Evolutionary conservation across 106 monocot genomes (phyloP).

Genomic region (Dendrobium huoshanense): DNA sequence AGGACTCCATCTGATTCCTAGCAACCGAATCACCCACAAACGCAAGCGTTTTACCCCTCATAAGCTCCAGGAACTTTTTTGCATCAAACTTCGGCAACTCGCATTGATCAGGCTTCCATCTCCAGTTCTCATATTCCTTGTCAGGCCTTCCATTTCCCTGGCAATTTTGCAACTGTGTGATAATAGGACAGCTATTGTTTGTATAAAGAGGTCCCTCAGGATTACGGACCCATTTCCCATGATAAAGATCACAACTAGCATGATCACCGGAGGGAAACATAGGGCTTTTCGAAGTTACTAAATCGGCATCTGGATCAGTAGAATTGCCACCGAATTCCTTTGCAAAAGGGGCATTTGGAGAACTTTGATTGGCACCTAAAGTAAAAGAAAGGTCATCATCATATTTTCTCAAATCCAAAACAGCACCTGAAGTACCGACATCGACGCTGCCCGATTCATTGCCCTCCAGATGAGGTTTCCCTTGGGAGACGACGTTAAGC

Average conservation of each 20-base stretch:
- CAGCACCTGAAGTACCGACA: neutral
- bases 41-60: constrained; percentile 78
- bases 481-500: neutral
- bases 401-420: neutral
- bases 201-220: constrained; percentile 56
- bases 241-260: constrained; percentile 50
- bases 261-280: too few species aligned
- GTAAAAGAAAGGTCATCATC: neutral
- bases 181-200: constrained; percentile 69
- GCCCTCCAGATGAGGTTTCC: neutral
- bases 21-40: constrained; percentile 84
- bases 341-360: neutral
- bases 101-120: constrained; percentile 80
- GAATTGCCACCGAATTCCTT: neutral
- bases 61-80: constrained; percentile 59
- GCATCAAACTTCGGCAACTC: constrained; percentile 67
- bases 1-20: constrained; percentile 79
- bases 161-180: constrained; percentile 83
- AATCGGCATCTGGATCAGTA: neutral
- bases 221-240: constrained; percentile 67
- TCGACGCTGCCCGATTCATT: neutral
- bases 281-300: neutral
- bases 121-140: constrained; percentile 76
- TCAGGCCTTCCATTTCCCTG: constrained; percentile 91
- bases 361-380: neutral